Evolutionary conservation across 2,329 filamentous ascomycete species (phyloP).

Genomic region (Cytospora piceicola): DNA sequence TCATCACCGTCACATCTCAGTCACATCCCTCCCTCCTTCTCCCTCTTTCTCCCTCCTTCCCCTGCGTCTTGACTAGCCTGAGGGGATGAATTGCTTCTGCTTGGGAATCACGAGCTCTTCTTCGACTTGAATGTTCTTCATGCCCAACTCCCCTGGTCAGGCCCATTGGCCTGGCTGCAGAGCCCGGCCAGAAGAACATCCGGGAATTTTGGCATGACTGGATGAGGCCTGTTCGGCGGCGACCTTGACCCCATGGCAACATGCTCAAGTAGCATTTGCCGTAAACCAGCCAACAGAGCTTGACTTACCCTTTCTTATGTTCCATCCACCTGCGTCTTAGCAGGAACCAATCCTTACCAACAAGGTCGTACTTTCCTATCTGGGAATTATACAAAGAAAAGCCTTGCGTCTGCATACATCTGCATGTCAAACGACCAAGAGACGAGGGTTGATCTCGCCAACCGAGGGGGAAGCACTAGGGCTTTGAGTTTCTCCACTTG

Average conservation of each 20-base stretch:
- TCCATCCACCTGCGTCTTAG: slow-evolving; percentile 12
- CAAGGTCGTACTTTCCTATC: slow-evolving; percentile 1
- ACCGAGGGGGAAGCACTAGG: slow-evolving; percentile 11
- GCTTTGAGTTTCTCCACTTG: not conserved
- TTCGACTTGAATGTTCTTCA: not conserved
- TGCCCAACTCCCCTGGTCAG: slow-evolving; percentile 6
- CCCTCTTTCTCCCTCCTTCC: slow-evolving; percentile 5
- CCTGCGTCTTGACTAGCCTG: slow-evolving; percentile 13
- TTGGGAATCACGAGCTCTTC: slow-evolving; percentile 1
- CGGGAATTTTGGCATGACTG: slow-evolving; percentile 7
- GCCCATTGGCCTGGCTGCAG: slow-evolving; percentile 32
- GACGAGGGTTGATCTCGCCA: slow-evolving; percentile 6
- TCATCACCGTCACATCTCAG: not conserved
- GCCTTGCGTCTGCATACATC: slow-evolving; percentile 14
- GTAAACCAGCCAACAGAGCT: slow-evolving; percentile 30
- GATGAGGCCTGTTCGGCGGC: slow-evolving; percentile 19
- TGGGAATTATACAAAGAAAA: not conserved
- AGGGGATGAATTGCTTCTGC: slow-evolving; percentile 16
- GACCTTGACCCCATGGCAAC: slow-evolving; percentile 20
- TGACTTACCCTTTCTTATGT: slow-evolving; percentile 19
- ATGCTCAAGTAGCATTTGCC: slow-evolving; percentile 9
- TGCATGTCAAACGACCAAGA: slow-evolving; percentile 13
- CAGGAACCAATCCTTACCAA: slow-evolving; percentile 20
- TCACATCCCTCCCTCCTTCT: not conserved
- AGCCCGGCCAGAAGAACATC: slow-evolving; percentile 7